A percentile compares a stretch with the other conserved stretches of the same genome.
Evolutionary conservation across 1,139 yeast species (phyloP).

Genomic region (Petasospora rhodanensis): DNA sequence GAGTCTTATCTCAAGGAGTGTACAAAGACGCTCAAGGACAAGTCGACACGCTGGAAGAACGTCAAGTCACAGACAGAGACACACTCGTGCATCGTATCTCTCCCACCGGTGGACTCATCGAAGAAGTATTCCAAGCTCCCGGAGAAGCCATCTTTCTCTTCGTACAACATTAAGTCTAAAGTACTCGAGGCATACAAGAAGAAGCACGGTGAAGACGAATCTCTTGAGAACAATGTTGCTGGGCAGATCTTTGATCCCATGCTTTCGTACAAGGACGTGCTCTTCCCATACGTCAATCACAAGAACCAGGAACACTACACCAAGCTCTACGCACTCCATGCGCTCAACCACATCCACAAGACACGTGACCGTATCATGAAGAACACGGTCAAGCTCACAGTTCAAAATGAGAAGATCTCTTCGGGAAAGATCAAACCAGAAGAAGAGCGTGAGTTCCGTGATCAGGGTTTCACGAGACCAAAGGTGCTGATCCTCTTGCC

Average conservation of each 20-base stretch:
- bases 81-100: conserved; percentile 14
- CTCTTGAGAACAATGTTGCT: conserved; percentile 15
- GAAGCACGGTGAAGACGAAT: conserved; percentile 20
- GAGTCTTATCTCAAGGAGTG: conserved; percentile 35
- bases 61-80: conserved; percentile 8
- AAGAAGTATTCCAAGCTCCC: conserved; percentile 14
- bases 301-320: conserved; percentile 46
- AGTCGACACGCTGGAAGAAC: conserved; percentile 18
- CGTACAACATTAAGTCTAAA: conserved; percentile 33
- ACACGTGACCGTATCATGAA: conserved; percentile 79
- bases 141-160: conserved; percentile 21
- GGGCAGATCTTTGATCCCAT: conserved; percentile 52
- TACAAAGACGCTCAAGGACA: conserved; percentile 9
- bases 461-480: conserved; percentile 95
- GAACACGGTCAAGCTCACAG: conserved; percentile 57
- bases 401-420: conserved; percentile 40
- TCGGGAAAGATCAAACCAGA: conserved; percentile 34
- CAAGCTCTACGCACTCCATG: conserved; percentile 64
- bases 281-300: conserved; percentile 52
- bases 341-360: conserved; percentile 76
- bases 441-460: conserved; percentile 64
- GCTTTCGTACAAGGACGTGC: conserved; percentile 68
- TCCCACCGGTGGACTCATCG: conserved; percentile 17
- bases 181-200: conserved; percentile 21
- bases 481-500: conserved; percentile 81